Evolutionary conservation across 2,329 filamentous ascomycete genomes (phyloP).

Genomic region (Cercospora canescens): DNA sequence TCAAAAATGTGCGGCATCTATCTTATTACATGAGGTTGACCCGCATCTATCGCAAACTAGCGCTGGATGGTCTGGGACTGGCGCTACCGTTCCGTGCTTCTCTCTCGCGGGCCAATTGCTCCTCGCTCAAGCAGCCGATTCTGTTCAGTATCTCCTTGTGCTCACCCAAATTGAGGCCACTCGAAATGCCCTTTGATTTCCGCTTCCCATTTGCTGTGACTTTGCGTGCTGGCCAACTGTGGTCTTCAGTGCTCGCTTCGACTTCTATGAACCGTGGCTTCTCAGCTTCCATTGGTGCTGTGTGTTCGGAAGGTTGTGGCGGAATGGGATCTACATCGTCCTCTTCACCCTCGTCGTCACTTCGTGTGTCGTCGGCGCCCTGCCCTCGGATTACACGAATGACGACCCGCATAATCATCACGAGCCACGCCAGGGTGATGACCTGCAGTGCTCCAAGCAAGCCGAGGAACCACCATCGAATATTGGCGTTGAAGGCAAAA

Average conservation of each 20-base stretch:
- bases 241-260: slow-evolving; percentile 73
- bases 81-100: slow-evolving; percentile 32
- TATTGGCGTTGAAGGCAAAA: slow-evolving; percentile 75
- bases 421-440: slow-evolving; percentile 85
- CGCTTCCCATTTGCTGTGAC: slow-evolving; percentile 33
- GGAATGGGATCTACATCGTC: slow-evolving; percentile 46
- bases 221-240: slow-evolving; percentile 27
- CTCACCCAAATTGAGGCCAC: slow-evolving; percentile 59
- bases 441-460: slow-evolving; percentile 76
- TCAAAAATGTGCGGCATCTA: not conserved
- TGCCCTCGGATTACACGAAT: slow-evolving; percentile 74
- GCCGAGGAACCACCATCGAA: slow-evolving; percentile 75
- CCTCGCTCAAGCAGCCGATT: slow-evolving; percentile 64
- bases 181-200: slow-evolving; percentile 57
- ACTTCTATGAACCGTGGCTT: slow-evolving; percentile 55
- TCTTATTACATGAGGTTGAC: not conserved
- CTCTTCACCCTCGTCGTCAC: slow-evolving; percentile 77
- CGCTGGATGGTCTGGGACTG: slow-evolving; percentile 22
- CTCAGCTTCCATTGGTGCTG: slow-evolving; percentile 16
- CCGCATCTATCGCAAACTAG: slow-evolving; percentile 12
- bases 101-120: slow-evolving; percentile 36
- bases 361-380: slow-evolving; percentile 80
- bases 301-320: slow-evolving; percentile 25
- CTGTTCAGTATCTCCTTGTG: slow-evolving; percentile 78
- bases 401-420: slow-evolving; percentile 82